A percentile compares a stretch with the other conserved stretches of the same genome.
These are phyloP conservation scores for Seminavis robusta DNA, from an alignment of 108 stramenopile genomes.

Conservation along the genomic window DNA sequence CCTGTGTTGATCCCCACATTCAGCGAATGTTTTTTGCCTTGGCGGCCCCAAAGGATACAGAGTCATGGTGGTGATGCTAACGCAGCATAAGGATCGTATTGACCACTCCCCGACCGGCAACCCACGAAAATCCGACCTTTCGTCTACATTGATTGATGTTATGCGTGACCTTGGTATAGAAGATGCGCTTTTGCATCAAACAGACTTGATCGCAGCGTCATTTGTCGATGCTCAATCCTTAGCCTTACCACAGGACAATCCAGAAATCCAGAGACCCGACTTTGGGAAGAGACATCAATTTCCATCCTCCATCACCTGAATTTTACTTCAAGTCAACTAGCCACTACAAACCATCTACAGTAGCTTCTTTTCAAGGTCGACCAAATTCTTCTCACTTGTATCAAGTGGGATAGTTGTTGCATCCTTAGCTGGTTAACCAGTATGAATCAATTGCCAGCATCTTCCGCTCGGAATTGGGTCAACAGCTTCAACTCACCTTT, in stretches of 20 bases:
- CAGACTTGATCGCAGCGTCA: constrained; percentile 16
- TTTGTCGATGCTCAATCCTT: constrained; percentile 13
- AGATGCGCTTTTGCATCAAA: background rate
- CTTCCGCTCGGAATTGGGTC: background rate
- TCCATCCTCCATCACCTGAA: constrained; percentile 13
- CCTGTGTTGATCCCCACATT: constrained; percentile 27
- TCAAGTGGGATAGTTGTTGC: constrained; percentile 44
- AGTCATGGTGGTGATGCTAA: constrained; percentile 27
- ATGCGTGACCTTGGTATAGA: constrained; percentile 24
- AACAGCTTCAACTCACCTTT: background rate
- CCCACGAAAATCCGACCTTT: constrained; percentile 19
- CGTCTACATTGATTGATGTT: constrained; percentile 24
- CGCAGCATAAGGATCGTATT: too few species aligned
- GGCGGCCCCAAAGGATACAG: constrained; percentile 12
- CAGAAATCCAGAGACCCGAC: constrained; percentile 17
- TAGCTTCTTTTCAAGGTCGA: constrained; percentile 8
- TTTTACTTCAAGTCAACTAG: constrained; percentile 23
- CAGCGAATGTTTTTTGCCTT: constrained; percentile 24
- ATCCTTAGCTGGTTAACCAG: constrained; percentile 7
- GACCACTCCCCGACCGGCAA: constrained; percentile 17
- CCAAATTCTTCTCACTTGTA: constrained; percentile 21
- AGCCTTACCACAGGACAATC: constrained; percentile 26
- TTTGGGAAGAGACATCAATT: constrained; percentile 20
- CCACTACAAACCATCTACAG: constrained; percentile 31
- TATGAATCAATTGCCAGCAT: background rate